Evolutionary conservation across 2,329 filamentous ascomycete species (phyloP).

Genomic region (Reticulascus tulasneorum): DNA sequence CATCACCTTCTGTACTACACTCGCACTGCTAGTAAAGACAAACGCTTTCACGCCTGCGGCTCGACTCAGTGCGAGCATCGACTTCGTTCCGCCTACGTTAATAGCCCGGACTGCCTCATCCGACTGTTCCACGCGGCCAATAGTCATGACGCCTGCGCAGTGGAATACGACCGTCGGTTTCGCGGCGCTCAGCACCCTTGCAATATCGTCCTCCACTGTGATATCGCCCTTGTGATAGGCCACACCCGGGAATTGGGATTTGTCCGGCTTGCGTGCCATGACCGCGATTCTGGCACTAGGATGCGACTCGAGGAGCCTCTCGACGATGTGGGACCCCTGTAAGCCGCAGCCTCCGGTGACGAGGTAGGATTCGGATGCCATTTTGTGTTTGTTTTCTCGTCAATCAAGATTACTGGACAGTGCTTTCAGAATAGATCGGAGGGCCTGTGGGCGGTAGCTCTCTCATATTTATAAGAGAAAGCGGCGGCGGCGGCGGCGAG

Average conservation of each 20-base stretch:
- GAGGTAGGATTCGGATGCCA: slow-evolving; percentile 24
- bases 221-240: slow-evolving; percentile 50
- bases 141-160: slow-evolving; percentile 41
- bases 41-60: slow-evolving; percentile 47
- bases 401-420: no score
- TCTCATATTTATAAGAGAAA: no score
- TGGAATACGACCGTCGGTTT: slow-evolving; percentile 61
- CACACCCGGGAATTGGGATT: slow-evolving; percentile 43
- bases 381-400: not conserved
- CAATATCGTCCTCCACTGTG: slow-evolving; percentile 39
- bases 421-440: no score
- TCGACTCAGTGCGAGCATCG: slow-evolving; percentile 51
- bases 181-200: slow-evolving; percentile 43
- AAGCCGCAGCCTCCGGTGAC: slow-evolving; percentile 55
- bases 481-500: no score
- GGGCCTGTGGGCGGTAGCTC: no score
- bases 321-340: slow-evolving; percentile 49
- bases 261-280: slow-evolving; percentile 40
- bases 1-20: slow-evolving; percentile 56
- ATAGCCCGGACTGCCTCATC: slow-evolving; percentile 50
- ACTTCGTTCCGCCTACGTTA: slow-evolving; percentile 60
- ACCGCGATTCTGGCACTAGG: slow-evolving; percentile 37
- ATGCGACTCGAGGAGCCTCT: slow-evolving; percentile 35
- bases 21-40: slow-evolving; percentile 61
- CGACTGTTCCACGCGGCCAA: slow-evolving; percentile 4